Percentiles rank a stretch among this genome's conserved stretches.
These are phyloP conservation scores for Colletotrichum tanaceti DNA, from an alignment of 2,329 filamentous ascomycete species.

Conservation along the genomic window DNA sequence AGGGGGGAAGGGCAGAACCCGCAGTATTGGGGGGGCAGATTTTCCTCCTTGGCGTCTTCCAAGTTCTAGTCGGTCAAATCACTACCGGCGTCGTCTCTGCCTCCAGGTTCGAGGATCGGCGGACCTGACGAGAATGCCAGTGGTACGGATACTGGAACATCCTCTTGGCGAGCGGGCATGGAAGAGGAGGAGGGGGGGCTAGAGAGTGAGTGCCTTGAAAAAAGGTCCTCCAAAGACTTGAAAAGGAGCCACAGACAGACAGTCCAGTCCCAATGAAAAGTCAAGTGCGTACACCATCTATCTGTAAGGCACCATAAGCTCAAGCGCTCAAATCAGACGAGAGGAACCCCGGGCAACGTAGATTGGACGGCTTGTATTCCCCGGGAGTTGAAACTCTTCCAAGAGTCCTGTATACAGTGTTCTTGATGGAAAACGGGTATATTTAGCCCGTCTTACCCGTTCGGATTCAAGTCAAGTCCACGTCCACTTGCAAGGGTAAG, in stretches of 20 bases:
- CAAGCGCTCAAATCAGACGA: slow-evolving; percentile 20
- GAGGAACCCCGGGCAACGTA: neutral
- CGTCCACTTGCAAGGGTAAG: slow-evolving; percentile 17
- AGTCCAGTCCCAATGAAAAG: no score
- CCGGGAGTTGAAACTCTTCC: slow-evolving; percentile 15
- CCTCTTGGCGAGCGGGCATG: neutral
- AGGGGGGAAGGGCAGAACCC: slow-evolving; percentile 1
- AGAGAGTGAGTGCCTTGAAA: no score
- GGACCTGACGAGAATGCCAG: neutral
- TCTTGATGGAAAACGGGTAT: no score
- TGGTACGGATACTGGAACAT: neutral
- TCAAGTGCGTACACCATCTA: no score
- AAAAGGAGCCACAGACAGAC: no score
- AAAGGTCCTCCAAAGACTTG: no score
- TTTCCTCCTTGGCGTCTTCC: neutral
- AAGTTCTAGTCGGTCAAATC: slow-evolving; percentile 1
- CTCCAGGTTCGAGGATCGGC: neutral
- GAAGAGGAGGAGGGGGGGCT: neutral
- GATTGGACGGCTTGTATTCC: slow-evolving; percentile 3
- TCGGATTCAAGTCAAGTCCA: neutral
- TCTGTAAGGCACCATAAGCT: neutral
- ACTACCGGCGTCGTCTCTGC: neutral
- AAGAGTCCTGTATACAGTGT: slow-evolving; percentile 6
- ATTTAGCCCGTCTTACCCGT: neutral
- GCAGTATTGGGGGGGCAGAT: neutral